Percentiles rank a stretch among this genome's conserved stretches.
These are phyloP conservation scores for Nakazawaea ishiwadae DNA, from an alignment of 805 yeast species.

Conservation along the genomic window DNA sequence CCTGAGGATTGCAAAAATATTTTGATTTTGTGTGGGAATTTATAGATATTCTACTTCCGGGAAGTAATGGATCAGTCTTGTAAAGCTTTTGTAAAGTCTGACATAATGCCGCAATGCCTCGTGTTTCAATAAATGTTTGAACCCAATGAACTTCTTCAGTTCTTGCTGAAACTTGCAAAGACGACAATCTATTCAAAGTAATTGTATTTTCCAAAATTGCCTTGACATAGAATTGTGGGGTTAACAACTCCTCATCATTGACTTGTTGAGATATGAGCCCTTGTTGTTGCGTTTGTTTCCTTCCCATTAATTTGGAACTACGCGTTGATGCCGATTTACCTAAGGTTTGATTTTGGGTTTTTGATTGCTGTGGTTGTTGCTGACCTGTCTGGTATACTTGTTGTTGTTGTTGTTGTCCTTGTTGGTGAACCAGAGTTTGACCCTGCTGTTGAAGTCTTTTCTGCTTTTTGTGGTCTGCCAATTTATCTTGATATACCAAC, in stretches of 20 bases:
- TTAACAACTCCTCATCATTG: slow-evolving; percentile 20
- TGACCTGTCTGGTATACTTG: slow-evolving; percentile 14
- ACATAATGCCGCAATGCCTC: slow-evolving; percentile 87
- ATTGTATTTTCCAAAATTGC: slow-evolving; percentile 67
- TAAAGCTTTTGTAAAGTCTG: slow-evolving; percentile 48
- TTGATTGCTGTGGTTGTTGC: background rate
- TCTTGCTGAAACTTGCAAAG: slow-evolving; percentile 85
- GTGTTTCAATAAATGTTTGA: slow-evolving; percentile 68
- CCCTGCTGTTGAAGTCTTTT: slow-evolving; percentile 16
- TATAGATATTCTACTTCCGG: slow-evolving; percentile 2
- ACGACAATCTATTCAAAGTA: slow-evolving; percentile 65
- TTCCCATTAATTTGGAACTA: background rate
- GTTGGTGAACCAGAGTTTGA: slow-evolving; percentile 10
- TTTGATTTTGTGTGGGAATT: background rate
- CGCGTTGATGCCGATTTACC: background rate
- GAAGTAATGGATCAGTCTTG: slow-evolving; percentile 25
- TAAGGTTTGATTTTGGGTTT: background rate
- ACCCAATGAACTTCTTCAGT: slow-evolving; percentile 84
- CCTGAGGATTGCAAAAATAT: slow-evolving; percentile 25
- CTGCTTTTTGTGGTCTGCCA: slow-evolving; percentile 64
- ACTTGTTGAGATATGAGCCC: slow-evolving; percentile 5
- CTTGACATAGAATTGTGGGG: slow-evolving; percentile 76
- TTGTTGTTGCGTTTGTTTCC: background rate
- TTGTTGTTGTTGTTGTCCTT: slow-evolving; percentile 18
- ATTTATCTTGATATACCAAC: slow-evolving; percentile 80